These are phyloP conservation scores for Tricholoma sp. DNA, from an alignment of 768 basidiomycete species.

Conservation along the genomic window DNA sequence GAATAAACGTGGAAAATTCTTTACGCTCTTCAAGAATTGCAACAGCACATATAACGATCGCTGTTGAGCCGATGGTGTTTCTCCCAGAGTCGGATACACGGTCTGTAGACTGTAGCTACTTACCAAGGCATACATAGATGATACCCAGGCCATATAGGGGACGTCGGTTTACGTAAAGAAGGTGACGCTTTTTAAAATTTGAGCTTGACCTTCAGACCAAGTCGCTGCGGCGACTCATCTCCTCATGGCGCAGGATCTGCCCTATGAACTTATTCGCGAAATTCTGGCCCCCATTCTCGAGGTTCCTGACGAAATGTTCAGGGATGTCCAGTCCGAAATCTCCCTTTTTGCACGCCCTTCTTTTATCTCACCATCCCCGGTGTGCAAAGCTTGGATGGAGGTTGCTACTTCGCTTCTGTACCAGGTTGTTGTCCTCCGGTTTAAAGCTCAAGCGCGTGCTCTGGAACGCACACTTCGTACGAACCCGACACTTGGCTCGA, in stretches of 20 bases:
- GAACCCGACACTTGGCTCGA: slow-evolving; percentile 13
- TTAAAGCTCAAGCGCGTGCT: slow-evolving; percentile 16
- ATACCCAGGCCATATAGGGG: too few species aligned
- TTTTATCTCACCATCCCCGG: slow-evolving; percentile 10
- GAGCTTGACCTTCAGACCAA: too few species aligned
- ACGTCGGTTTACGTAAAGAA: too few species aligned
- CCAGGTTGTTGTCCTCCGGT: slow-evolving; percentile 19
- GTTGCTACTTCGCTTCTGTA: slow-evolving; percentile 21
- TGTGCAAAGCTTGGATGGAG: slow-evolving; percentile 21
- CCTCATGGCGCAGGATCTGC: background rate
- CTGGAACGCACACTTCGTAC: slow-evolving; percentile 11
- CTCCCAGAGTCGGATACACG: too few species aligned
- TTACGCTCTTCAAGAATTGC: too few species aligned
- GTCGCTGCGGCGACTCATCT: too few species aligned
- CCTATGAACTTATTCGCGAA: slow-evolving; percentile 8
- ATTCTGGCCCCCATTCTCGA: slow-evolving; percentile 8
- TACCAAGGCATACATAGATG: too few species aligned
- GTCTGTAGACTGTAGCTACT: too few species aligned
- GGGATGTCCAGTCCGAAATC: slow-evolving; percentile 1
- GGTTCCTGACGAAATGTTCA: slow-evolving; percentile 8
- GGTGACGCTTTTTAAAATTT: too few species aligned
- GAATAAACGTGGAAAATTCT: too few species aligned
- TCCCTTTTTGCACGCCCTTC: slow-evolving; percentile 2
- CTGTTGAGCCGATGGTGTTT: too few species aligned
- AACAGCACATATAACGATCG: too few species aligned